phyloP scores from a whole-genome alignment of 495 filamentous ascomycete species.

The Pyrenopolyporus hunteri region DNA sequence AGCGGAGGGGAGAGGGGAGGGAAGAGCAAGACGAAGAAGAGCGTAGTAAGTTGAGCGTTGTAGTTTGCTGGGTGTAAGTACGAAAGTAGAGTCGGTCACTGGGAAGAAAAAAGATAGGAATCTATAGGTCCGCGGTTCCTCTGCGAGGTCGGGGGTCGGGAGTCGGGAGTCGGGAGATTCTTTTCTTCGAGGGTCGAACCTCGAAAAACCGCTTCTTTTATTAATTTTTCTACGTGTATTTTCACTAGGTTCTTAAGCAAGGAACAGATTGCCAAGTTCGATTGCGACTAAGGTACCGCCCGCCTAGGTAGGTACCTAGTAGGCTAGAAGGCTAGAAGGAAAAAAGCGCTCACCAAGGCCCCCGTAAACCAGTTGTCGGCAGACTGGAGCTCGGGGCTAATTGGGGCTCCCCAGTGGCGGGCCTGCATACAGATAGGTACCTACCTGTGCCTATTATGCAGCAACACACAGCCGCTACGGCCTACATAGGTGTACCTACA shows the following conservation, averaged over 20 bases:
- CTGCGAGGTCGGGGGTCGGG: constrained; percentile 30
- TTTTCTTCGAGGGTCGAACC: constrained; percentile 18
- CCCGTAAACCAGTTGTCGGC: not conserved
- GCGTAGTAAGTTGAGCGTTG: constrained; percentile 29
- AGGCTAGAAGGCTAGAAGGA: not conserved
- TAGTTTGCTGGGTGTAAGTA: constrained; percentile 6
- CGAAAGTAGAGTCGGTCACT: no score
- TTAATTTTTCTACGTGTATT: not conserved
- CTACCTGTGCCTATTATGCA: no score
- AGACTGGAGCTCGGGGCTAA: constrained; percentile 16
- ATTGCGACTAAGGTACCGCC: constrained; percentile 13
- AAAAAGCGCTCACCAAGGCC: constrained; percentile 10
- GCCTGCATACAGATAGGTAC: no score
- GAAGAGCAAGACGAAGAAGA: constrained; percentile 19
- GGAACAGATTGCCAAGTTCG: constrained; percentile 28
- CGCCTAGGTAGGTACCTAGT: not conserved
- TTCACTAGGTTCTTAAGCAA: constrained; percentile 9
- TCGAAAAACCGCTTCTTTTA: not conserved
- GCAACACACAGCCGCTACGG: not conserved
- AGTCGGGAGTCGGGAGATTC: constrained; percentile 31
- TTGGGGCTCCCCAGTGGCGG: constrained; percentile 26
- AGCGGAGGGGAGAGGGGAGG: constrained; percentile 4
- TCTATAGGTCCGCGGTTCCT: no score
- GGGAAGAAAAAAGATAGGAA: no score
- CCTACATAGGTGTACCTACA: not conserved